These are phyloP conservation scores for Calocybe indica DNA, from an alignment of 768 basidiomycete genomes.

Conservation along the genomic window DNA sequence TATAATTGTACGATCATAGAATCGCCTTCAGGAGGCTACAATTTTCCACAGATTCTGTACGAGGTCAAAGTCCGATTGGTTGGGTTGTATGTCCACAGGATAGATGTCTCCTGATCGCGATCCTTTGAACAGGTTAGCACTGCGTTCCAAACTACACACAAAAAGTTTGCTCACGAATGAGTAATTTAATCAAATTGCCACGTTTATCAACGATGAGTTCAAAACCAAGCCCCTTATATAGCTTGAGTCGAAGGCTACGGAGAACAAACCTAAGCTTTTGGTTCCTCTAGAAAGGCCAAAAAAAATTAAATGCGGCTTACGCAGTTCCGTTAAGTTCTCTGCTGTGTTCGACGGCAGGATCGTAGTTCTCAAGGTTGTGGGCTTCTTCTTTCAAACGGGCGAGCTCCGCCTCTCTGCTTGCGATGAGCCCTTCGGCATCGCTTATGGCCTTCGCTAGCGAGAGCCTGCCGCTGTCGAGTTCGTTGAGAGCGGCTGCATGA, in stretches of 20 bases:
- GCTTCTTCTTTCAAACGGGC: constrained; percentile 62
- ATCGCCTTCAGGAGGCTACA: constrained; percentile 28
- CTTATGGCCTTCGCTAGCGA: constrained; percentile 71
- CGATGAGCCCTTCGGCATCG: constrained; percentile 59
- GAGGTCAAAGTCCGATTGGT: constrained; percentile 28
- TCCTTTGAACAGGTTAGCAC: constrained; percentile 25
- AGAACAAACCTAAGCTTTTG: neutral
- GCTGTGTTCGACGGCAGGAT: constrained; percentile 69
- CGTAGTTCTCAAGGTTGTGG: constrained; percentile 54
- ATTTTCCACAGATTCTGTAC: constrained; percentile 39
- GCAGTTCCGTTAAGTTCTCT: constrained; percentile 61
- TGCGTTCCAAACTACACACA: neutral
- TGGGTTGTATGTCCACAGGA: constrained; percentile 28
- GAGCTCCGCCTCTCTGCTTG: constrained; percentile 66
- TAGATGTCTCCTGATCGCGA: constrained; percentile 43
- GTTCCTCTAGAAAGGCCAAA: neutral
- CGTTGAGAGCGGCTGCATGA: constrained; percentile 55
- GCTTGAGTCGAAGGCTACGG: constrained; percentile 54
- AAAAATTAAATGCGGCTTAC: constrained; percentile 52
- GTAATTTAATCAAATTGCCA: constrained; percentile 49
- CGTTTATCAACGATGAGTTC: constrained; percentile 54
- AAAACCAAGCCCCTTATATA: constrained; percentile 71
- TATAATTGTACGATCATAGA: too few species aligned
- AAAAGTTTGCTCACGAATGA: constrained; percentile 50
- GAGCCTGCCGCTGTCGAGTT: constrained; percentile 56